Conservation (phyloP, 2,329 filamentous ascomycete species). For the Ilyonectria destructans region DNA sequence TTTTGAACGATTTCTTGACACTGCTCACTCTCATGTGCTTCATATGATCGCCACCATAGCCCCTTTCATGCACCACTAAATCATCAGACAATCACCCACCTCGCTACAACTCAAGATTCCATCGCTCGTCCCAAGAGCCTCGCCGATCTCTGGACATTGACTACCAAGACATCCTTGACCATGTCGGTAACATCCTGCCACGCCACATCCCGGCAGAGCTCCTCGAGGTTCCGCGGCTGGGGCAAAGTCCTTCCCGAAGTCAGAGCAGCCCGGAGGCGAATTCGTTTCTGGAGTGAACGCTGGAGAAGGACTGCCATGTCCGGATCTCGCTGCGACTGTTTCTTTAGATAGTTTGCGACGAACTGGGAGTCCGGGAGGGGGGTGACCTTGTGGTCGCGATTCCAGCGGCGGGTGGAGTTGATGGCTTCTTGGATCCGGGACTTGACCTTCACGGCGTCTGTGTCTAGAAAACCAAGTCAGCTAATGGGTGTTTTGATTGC, state of each 20-base stretch:
- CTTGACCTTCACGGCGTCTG: conserved; percentile 24
- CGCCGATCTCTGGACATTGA: conserved; percentile 40
- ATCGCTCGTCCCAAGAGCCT: conserved; percentile 35
- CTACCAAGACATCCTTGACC: conserved; percentile 52
- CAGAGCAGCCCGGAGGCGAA: conserved; percentile 31
- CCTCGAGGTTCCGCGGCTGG: conserved; percentile 50
- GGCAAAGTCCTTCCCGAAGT: conserved; percentile 12
- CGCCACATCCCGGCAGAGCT: conserved; percentile 52
- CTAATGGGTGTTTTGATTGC: background rate
- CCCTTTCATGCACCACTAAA: background rate
- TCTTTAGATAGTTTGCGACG: conserved; percentile 53
- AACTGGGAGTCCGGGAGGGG: conserved; percentile 51
- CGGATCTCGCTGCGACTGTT: conserved; percentile 56
- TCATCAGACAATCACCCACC: background rate
- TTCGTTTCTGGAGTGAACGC: conserved; percentile 48
- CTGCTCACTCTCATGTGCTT: background rate
- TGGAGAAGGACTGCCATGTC: conserved; percentile 55
- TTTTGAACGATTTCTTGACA: background rate
- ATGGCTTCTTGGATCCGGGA: conserved; percentile 55
- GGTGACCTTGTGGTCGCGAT: conserved; percentile 57
- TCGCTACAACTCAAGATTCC: background rate
- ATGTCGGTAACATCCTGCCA: conserved; percentile 56
- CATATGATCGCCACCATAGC: background rate
- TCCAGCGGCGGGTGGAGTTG: conserved; percentile 58
- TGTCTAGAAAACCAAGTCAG: conserved; percentile 26